phyloP scores from a whole-genome alignment of 2,329 filamentous ascomycete genomes.

The Chaetomiaceae sp. region DNA sequence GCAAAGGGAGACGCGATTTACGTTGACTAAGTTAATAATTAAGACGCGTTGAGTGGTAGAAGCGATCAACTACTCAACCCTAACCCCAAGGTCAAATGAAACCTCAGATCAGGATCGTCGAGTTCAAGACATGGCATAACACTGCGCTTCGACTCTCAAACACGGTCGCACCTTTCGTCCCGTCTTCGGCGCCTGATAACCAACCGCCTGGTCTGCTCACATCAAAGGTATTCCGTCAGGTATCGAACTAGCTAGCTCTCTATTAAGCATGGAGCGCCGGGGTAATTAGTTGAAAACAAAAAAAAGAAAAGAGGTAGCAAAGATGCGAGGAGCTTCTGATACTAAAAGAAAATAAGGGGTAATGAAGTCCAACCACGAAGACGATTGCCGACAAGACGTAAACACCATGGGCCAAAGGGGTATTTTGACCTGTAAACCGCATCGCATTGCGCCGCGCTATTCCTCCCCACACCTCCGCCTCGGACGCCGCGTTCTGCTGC shows the following conservation, averaged over 20 bases:
- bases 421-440: constrained; percentile 27
- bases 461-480: constrained; percentile 20
- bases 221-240: constrained; percentile 35
- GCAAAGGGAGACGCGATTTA: too few relatives aligned
- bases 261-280: constrained; percentile 36
- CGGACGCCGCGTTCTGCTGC: constrained; percentile 12
- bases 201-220: constrained; percentile 3
- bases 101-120: too few relatives aligned
- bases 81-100: too few relatives aligned
- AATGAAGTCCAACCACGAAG: constrained; percentile 39
- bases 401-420: constrained; percentile 32
- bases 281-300: constrained; percentile 30
- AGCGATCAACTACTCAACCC: neutral
- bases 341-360: constrained; percentile 44
- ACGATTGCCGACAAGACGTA: constrained; percentile 38
- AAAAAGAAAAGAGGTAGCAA: constrained; percentile 25
- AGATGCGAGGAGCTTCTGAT: constrained; percentile 31
- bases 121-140: too few relatives aligned
- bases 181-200: neutral
- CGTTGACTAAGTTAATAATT: too few relatives aligned
- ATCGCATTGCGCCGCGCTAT: constrained; percentile 27
- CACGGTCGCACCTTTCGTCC: neutral
- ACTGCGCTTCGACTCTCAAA: neutral
- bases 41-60: neutral
- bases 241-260: constrained; percentile 40